Base-by-base conservation (phyloP, 768 basidiomycete genomes). In the Saitozyma sp. region DNA sequence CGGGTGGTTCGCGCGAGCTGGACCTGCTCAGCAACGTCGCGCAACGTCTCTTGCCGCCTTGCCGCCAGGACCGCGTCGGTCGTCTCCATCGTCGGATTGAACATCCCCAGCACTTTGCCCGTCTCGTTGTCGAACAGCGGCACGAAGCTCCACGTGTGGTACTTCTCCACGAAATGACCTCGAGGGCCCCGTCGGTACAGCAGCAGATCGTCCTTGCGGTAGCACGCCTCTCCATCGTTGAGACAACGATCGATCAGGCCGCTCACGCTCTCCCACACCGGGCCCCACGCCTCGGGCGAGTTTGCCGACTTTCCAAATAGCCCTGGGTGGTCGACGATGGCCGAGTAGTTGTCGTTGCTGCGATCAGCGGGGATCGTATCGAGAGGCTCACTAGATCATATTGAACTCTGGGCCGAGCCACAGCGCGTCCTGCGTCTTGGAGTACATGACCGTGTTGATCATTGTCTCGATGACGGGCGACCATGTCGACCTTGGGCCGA, bases 361-460 rank as follows among this genome's bases (percentile, higher is more conserved):
- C 13, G 6, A 41, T 52, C 40, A 54, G 41, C 17, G 19, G 43
- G 40, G 29, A 19, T 39, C n/a, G n/a, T n/a, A n/a, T n/a, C n/a
- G n/a, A n/a, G n/a, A n/a, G 8, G 64, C 66, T 68, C 57, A 68
- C 66, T 74, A 74, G n/a, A 74, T 13, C 65, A 70, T 62, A 37
- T 59, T 61, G 37, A 67, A 58, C 16, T 74, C 69, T 16, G 56
- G 40, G 8, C 69, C 69, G 57, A 70, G 58, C 72, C 72, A 74
- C 1, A 74, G 42, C 7, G 65, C 63, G 37, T 70, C 72, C 54
- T 74, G 72, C 13, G 66, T 68, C 6, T 59, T 55, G 9, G 66
- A 68, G 29, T 41, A 16, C 55, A 68, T 29, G 7, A 68, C 42
- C 37, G 64, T 60, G 9, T 58, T 52, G 14, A 68, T 20, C 66